These are phyloP conservation scores for Camelina neglecta DNA, from an alignment of 345 rosid species.

Conservation along the genomic window DNA sequence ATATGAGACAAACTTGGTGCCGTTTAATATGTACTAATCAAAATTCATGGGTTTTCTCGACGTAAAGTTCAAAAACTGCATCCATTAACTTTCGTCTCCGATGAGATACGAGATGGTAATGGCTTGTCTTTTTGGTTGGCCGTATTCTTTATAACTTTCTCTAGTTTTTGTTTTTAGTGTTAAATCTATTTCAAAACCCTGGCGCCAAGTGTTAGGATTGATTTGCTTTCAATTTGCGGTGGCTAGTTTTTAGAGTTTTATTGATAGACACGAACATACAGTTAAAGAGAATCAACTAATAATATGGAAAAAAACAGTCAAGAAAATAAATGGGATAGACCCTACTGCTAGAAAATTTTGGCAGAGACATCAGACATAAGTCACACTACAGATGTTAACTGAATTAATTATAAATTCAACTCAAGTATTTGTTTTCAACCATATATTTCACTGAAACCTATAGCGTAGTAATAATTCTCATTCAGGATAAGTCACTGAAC, in stretches of 20 bases:
- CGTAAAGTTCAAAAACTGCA: no score
- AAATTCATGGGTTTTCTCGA: no score
- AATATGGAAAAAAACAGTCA: not conserved
- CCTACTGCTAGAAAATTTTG: not conserved
- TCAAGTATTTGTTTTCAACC: not conserved
- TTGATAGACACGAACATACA: not conserved
- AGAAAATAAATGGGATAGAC: not conserved
- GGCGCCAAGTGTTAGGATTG: not conserved
- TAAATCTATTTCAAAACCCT: no score
- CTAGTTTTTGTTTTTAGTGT: no score
- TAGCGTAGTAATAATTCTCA: not conserved
- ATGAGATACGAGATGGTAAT: no score
- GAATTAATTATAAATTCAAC: not conserved
- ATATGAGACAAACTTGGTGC: no score
- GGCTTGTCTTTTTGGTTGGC: no score
- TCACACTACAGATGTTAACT: not conserved
- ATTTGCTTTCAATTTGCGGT: not conserved
- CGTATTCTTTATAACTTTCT: no score
- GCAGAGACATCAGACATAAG: not conserved
- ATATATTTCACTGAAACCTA: not conserved
- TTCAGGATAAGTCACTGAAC: not conserved
- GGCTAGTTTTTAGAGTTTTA: not conserved
- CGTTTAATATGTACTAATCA: no score
- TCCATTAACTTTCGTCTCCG: no score
- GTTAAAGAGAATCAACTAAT: not conserved